Percentiles rank a stretch among this genome's conserved stretches.
These are phyloP conservation scores for Symbiodinium natans DNA, from an alignment of 73 alveolate genomes.

Conservation along the genomic window DNA sequence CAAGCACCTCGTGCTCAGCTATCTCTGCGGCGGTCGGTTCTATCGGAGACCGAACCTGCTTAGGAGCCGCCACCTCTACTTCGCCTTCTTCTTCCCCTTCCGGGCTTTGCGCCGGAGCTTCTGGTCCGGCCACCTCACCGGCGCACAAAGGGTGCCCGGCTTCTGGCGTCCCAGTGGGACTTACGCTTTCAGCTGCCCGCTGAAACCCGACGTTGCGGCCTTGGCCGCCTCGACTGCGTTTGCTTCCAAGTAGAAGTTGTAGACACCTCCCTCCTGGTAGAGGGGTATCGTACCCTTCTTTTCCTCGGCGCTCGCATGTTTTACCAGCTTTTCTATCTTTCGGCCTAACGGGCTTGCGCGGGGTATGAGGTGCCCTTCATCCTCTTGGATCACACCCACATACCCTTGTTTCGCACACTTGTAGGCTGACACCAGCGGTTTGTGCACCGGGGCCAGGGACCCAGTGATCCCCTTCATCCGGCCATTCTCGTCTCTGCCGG, in stretches of 20 bases:
- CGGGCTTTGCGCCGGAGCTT: too few relatives aligned
- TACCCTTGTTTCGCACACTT: not conserved
- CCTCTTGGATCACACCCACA: not conserved
- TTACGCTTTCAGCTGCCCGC: slow-evolving; percentile 17
- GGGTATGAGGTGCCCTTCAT: slow-evolving; percentile 18
- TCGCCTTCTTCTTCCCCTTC: too few relatives aligned
- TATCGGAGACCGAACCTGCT: not conserved
- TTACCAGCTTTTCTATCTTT: not conserved
- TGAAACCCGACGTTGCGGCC: not conserved
- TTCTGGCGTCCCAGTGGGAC: slow-evolving; percentile 23
- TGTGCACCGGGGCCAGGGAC: not conserved
- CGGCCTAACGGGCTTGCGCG: not conserved
- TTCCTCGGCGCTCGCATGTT: not conserved
- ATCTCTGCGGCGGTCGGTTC: slow-evolving; percentile 1
- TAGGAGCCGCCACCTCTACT: not conserved
- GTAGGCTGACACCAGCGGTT: not conserved
- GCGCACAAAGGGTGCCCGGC: not conserved
- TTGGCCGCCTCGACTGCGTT: not conserved
- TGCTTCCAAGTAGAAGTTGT: slow-evolving; percentile 45
- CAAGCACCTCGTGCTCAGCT: not conserved
- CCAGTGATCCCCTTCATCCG: not conserved
- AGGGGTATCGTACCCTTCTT: not conserved
- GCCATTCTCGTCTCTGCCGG: not conserved
- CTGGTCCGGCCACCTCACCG: too few relatives aligned
- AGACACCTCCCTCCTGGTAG: not conserved